Base-by-base conservation (phyloP, 176 grass and related monocot genomes). In the Avena sativa region DNA sequence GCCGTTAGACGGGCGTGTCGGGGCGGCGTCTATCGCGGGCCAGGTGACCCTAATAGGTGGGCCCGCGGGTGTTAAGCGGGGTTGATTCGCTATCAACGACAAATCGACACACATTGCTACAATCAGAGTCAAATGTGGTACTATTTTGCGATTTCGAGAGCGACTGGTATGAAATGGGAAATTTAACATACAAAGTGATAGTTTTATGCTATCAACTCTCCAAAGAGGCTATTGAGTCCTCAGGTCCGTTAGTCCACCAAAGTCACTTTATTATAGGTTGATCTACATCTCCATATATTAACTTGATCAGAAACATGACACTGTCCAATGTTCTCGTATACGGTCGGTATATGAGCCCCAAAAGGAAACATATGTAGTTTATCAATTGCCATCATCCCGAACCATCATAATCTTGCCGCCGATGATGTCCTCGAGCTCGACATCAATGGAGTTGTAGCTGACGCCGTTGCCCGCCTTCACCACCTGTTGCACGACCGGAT, bases 401-500 rank as follows among this genome's bases (percentile, higher is more conserved):
- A 81, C 62, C 87, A 84, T 86, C 19, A 89, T 84, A 61, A 83
- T 85, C 43, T 85, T 79, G 55, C 15, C 21, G 4, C 28, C 57
- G 14, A 12, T 23, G 38, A 44, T 58, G 11, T 64, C 52, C 23
- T 43, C 59, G 30, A 84, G 74, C 7, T 15, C 68, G 70, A 59
- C 76, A 15, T 81, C 32, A 1, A 47, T 64, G 25, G 56, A 79
- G 74, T 83, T 82, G 85, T 89, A 90, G 10, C 59, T 89, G 74
- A 94, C 90, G 44, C 66, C 44, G 32, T 40, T 26, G 49, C 56
- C 79, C n/a, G 64, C 47, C 84, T 83, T 82, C 38, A 68, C 89
- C 32, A 70, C 50, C 80, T 79, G n/a, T 0, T 73, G 73, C 38
- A 71, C 19, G 11, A n/a, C 69, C 6, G 57, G 68, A 19, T 60